phyloP scores from a whole-genome alignment of 1,284 basidiomycete species.

The Phylloboletellus chloephorus region DNA sequence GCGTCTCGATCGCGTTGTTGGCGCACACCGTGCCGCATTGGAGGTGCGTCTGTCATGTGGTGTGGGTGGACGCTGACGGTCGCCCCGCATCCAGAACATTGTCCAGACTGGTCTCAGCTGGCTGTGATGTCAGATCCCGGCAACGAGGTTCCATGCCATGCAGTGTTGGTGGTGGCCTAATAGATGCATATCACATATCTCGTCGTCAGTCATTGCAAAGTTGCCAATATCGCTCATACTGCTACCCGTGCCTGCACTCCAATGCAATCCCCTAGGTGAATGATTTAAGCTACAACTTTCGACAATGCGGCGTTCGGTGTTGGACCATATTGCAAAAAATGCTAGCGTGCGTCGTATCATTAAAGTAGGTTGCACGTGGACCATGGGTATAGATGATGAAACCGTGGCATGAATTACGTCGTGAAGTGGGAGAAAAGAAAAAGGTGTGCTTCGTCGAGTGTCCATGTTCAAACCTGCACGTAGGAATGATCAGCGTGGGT shows the following conservation, averaged over 20 bases:
- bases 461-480: slow-evolving; percentile 20
- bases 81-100: slow-evolving; percentile 1
- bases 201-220: not conserved
- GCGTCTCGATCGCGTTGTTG: slow-evolving; percentile 52
- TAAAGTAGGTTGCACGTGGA: slow-evolving; percentile 24
- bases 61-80: not conserved
- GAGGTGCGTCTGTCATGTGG: slow-evolving; percentile 5
- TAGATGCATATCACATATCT: too few relatives aligned
- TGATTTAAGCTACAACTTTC: slow-evolving; percentile 1
- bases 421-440: slow-evolving; percentile 15
- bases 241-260: too few relatives aligned
- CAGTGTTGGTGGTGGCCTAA: too few relatives aligned
- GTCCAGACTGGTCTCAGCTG: not conserved
- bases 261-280: too few relatives aligned
- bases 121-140: too few relatives aligned
- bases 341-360: slow-evolving; percentile 27
- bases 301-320: not conserved
- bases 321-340: slow-evolving; percentile 20
- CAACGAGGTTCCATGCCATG: too few relatives aligned
- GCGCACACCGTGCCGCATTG: slow-evolving; percentile 42
- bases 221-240: too few relatives aligned
- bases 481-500: slow-evolving; percentile 4
- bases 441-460: slow-evolving; percentile 5
- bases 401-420: slow-evolving; percentile 16
- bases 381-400: slow-evolving; percentile 28